Base-by-base conservation (phyloP, 139 green algal genomes). In the Chlorella ohadii region DNA sequence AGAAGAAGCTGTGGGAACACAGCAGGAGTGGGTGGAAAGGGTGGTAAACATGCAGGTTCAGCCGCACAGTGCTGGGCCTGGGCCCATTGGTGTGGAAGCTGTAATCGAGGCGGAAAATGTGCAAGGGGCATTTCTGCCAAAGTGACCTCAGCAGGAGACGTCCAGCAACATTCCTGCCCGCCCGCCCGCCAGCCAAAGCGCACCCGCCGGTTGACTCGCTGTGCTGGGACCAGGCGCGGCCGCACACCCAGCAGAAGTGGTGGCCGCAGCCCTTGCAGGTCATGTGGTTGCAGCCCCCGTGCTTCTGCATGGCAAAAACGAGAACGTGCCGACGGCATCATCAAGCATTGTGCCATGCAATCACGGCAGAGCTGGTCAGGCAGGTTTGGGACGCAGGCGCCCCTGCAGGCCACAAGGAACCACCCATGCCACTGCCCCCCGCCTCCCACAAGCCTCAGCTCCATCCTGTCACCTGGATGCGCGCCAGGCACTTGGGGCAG, bases 211-310 rank as follows among this genome's bases (percentile, higher is more conserved):
- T 87, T 17, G 56, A 34, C 3, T 51, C 41, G 36, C 33, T 66
- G 78, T 87, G 83, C 78, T 87, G n/a, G 5, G 0, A 4, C 83
- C 83, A 87, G 15, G 19, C 59, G 20, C 74, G 55, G 38, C 71
- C 41, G 59, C 88, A 83, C 67, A 85, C 82, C 90, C 90, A 94
- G 85, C 90, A 94, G 47, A 92, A 94, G 55, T 94, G 82, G n/a
- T 87, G 68, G 55, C 76, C 73, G 66, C 91, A 94, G 33, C 78
- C 70, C 4, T 55, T 33, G 85, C 91, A 94, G 25, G 74, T 84
- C 86, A 94, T 93, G 85, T 94, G 91, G 79, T 93, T 93, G 88
- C 91, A 94, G 67, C 90, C 90, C 39, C 84, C 87, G 4, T 71
- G 79, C 82, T 90, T 90, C 79, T 90, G 83, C 67, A 78, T 1